Base-by-base conservation (phyloP, 768 basidiomycete species). In the Tricholoma sp. region DNA sequence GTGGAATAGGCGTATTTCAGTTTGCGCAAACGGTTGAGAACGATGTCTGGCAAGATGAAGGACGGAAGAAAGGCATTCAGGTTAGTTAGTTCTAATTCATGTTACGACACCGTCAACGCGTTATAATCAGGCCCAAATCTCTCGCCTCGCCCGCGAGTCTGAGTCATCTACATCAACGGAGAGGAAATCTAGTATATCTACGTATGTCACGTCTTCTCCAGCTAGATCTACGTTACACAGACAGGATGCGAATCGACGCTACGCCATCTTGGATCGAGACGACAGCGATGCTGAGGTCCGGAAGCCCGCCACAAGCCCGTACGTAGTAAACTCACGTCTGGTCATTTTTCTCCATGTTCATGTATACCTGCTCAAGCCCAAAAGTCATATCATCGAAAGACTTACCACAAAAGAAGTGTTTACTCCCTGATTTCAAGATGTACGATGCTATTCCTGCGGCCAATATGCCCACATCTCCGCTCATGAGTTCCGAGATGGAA, bases 11-110 rank as follows among this genome's bases (percentile, higher is more conserved):
- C 43, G 80, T 92, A 24, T 92, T 92, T 63, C 85, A 91, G 67
- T 91, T 89, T 69, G 88, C 88, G 0, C 84, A 86, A 64, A 92
- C 90, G 0, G 84, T 92, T 18, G 90, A 91, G 61, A 73, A 78
- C 24, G 79, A 77, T 32, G 82, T 76, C 29, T 91, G 88, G 88
- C 75, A 85, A 43, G 82, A 89, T 66, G 80, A 79, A 47, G 68
- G 73, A 58, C 69, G 73, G 52, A 79, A 83, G 62, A 79, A 80
- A 64, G 80, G 76, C 39, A 78, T 92, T 16, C 82, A 89, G 76
- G 90, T 88, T 50, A 52, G 74, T 66, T 32, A 14, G 11, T n/a
- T 24, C 16, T 8, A 10, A 31, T 29, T 47, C 45, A n/a, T 24
- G 18, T 43, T 47, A 45, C 50, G 29, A 43, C 47, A 16, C 31